Conservation (phyloP, 2,329 filamentous ascomycete species). For the Exserohilum rostratum region DNA sequence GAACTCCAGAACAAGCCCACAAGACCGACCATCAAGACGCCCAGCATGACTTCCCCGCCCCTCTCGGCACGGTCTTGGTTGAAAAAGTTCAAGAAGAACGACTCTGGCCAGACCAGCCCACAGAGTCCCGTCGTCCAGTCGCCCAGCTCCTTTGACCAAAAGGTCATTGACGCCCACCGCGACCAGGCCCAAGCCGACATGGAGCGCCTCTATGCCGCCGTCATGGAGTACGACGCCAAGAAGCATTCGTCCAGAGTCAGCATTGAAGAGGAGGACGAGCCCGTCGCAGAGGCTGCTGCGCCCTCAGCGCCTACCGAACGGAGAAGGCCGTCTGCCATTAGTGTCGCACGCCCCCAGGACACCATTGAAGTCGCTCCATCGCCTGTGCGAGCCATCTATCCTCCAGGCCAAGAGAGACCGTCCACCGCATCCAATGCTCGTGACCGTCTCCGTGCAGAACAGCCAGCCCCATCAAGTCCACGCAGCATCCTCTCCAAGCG, state of each 20-base stretch:
- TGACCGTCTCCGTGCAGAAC: constrained; percentile 18
- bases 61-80: constrained; percentile 43
- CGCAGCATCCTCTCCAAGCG: constrained; percentile 48
- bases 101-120: constrained; percentile 34
- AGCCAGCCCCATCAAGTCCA: constrained; percentile 35
- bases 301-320: constrained; percentile 13
- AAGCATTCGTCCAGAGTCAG: constrained; percentile 47
- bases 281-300: neutral
- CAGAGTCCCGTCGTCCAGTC: constrained; percentile 58
- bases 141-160: constrained; percentile 76
- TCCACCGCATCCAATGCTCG: constrained; percentile 33
- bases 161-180: constrained; percentile 75
- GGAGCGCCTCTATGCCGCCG: constrained; percentile 88
- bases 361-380: constrained; percentile 45
- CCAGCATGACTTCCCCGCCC: constrained; percentile 27
- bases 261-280: constrained; percentile 30
- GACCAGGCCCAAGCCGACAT: constrained; percentile 80
- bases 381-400: constrained; percentile 57
- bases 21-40: constrained; percentile 31
- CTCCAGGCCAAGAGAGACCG: constrained; percentile 44
- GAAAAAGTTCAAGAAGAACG: constrained; percentile 42
- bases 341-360: constrained; percentile 29
- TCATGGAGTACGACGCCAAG: constrained; percentile 81
- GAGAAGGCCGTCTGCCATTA: constrained; percentile 38
- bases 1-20: constrained; percentile 61